Evolutionary conservation across 257 asterid genomes (phyloP).

Genomic region (Verbascum thapsus): DNA sequence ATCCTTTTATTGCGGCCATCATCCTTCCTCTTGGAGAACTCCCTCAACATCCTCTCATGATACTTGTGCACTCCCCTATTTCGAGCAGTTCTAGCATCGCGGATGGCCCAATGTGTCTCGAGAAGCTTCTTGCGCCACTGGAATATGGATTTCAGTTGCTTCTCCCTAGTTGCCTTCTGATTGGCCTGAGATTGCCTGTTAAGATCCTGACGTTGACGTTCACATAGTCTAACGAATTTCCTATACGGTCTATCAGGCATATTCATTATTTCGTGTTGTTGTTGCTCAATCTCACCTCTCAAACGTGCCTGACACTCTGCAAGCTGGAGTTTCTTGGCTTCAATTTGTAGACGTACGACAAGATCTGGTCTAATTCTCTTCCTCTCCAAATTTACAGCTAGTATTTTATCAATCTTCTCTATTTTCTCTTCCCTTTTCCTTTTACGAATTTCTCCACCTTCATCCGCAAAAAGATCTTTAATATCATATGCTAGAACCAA

Average conservation of each 20-base stretch:
- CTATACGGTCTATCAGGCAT: constrained; percentile 99
- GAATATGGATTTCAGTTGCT: constrained; percentile 87
- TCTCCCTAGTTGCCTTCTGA: constrained; percentile 85
- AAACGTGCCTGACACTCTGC: constrained; percentile 90
- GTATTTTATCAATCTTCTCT: constrained; percentile 80
- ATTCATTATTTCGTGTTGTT: constrained; percentile 92
- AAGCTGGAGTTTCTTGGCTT: constrained; percentile 87
- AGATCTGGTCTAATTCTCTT: constrained; percentile 94
- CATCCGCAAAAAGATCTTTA: constrained; percentile 85
- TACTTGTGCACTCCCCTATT: constrained; percentile 98
- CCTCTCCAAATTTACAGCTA: constrained; percentile 91
- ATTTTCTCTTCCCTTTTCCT: constrained; percentile 78
- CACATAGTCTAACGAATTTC: constrained; percentile 89
- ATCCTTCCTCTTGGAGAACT: constrained; percentile 92
- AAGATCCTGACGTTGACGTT: constrained; percentile 95
- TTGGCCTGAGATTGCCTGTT: constrained; percentile 89
- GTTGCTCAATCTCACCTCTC: constrained; percentile 92
- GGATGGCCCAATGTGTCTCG: constrained; percentile 95
- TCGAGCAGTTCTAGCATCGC: constrained; percentile 97
- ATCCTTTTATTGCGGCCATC: constrained; percentile 89
- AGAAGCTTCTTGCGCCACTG: constrained; percentile 99
- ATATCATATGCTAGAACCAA: constrained; percentile 78
- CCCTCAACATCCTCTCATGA: constrained; percentile 95
- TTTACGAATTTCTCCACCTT: constrained; percentile 69
- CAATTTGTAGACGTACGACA: constrained; percentile 83